Evolutionary conservation across 176 grass and related monocot genomes (phyloP), one percentile per base, ranked within the genome.

Genomic region (Juncus inflexus): DNA sequence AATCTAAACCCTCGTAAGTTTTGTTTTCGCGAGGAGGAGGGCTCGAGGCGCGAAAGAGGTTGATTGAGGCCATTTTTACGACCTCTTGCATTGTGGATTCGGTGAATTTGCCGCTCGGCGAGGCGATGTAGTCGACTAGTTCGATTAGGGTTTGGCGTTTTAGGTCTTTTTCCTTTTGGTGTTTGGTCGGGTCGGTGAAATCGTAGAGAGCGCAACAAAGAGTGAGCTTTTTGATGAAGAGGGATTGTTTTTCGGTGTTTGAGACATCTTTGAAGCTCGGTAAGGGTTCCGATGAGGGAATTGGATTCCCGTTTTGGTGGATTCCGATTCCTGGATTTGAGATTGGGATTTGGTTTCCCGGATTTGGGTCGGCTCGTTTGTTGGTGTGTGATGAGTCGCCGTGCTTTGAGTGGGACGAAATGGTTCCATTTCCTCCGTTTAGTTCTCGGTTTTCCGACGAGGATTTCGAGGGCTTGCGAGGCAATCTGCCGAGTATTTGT

Each of bases 121-220:
- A 87, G 1, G 84, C 78, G 72, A 91, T 65, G 15, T 96, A 96
- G 66, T 96, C 92, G 66, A 96, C 87, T 11, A 96, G 77, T 62
- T 96, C 92, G 55, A 88, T 80, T 41, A 96, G 77, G 0, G 92
- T 89, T 60, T 89, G 82, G 4, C 87, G 81, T 77, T 96, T 96
- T 62, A 79, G 66, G 57, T 96, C 92, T 43, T 96, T 96, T 70
- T 96, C 92, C 70, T 86, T 96, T 53, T 91, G 63, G 54, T 86
- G 78, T 69, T 86, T 96, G 0, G 77, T 91, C 0, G 84, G 85
- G 64, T 96, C 92, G 0, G 70, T 50, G 1, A 91, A 96, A 39
- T 96, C 92, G 9, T 88, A 89, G 55, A 89, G 75, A 0, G 70
- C 82, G 4, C 87, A 89, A 68, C 92, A 96, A 6, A 96, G 55